Evolutionary conservation across 139 green algal species (phyloP).

Genomic region (Trebouxia sp.): DNA sequence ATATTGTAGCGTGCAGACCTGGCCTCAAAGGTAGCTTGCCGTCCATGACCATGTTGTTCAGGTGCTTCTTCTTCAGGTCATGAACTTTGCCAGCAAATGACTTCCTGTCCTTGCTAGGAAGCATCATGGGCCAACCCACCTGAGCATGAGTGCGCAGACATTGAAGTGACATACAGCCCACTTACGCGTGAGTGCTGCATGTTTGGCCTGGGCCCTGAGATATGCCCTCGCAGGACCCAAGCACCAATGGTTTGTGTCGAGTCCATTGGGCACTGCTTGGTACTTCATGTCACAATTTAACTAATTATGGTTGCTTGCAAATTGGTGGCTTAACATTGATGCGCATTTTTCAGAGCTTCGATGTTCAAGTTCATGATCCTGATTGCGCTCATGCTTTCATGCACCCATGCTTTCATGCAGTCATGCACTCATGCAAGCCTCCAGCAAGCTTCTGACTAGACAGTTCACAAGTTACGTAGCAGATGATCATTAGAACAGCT

Average conservation of each 20-base stretch:
- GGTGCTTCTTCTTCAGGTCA: slow-evolving; percentile 40
- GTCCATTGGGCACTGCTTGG: too few relatives aligned
- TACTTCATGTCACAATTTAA: too few relatives aligned
- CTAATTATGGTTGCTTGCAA: too few relatives aligned
- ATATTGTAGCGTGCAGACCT: slow-evolving; percentile 9
- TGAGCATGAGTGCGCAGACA: neutral
- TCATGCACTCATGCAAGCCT: too few relatives aligned
- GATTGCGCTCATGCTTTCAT: too few relatives aligned
- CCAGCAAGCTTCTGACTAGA: slow-evolving; percentile 3
- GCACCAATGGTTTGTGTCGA: too few relatives aligned
- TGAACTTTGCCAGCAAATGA: slow-evolving; percentile 52
- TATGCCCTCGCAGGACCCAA: neutral
- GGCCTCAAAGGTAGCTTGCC: slow-evolving; percentile 45
- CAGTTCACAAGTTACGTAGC: neutral
- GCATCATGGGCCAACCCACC: slow-evolving; percentile 51
- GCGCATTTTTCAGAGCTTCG: too few relatives aligned
- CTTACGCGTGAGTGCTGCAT: neutral
- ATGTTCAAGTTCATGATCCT: too few relatives aligned
- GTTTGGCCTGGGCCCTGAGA: neutral
- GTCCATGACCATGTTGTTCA: slow-evolving; percentile 45
- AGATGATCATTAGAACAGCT: too few relatives aligned
- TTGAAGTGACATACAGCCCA: neutral
- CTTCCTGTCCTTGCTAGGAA: slow-evolving; percentile 38
- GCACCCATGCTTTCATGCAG: too few relatives aligned
- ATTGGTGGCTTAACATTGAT: too few relatives aligned